Conservation (phyloP, 2,329 filamentous ascomycete genomes). For the Beauveria sp. region DNA sequence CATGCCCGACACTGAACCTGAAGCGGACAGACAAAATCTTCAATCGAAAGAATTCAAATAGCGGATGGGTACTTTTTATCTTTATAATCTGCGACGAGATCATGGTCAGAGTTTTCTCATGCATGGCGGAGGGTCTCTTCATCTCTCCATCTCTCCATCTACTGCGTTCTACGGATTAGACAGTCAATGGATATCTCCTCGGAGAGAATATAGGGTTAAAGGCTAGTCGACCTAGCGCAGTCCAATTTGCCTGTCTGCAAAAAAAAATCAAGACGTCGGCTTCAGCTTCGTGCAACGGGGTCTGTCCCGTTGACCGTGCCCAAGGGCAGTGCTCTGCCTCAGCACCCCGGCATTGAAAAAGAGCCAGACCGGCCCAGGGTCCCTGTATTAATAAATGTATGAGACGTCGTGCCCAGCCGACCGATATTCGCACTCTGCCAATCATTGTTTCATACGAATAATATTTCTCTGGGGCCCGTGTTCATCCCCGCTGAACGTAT, state of each 20-base stretch:
- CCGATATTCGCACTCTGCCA: background rate
- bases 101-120: background rate
- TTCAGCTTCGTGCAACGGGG: background rate
- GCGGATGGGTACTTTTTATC: background rate
- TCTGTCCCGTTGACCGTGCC: background rate
- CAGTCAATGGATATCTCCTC: background rate
- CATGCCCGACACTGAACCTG: background rate
- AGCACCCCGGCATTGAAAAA: background rate
- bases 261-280: background rate
- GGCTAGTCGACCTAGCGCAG: background rate
- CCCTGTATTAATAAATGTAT: background rate
- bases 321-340: background rate
- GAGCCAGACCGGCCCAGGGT: background rate
- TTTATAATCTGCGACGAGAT: background rate
- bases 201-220: background rate
- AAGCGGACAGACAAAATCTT: background rate
- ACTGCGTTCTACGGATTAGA: background rate
- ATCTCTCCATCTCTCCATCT: background rate
- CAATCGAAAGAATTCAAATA: background rate
- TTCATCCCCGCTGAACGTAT: background rate
- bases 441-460: slow-evolving; percentile 3
- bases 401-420: background rate
- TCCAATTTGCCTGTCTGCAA: background rate
- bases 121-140: background rate
- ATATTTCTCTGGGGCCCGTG: background rate